These are phyloP conservation scores for Penicillium sp. DNA, from an alignment of 2,329 filamentous ascomycete genomes.

Conservation along the genomic window DNA sequence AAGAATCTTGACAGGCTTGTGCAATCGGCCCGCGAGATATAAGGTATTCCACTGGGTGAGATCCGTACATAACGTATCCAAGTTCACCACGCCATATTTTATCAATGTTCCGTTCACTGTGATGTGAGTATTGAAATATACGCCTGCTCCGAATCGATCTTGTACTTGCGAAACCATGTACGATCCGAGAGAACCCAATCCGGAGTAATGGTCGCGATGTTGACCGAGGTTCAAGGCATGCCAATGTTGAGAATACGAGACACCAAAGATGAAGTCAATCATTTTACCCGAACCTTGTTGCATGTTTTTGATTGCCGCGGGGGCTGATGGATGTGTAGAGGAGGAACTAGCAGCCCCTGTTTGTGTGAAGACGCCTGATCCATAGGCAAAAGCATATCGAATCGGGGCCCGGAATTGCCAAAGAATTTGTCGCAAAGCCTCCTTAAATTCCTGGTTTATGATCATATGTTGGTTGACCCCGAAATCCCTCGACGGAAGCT, in stretches of 20 bases:
- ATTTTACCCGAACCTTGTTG: conserved; percentile 91
- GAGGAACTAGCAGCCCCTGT: conserved; percentile 48
- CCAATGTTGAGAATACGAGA: conserved; percentile 94
- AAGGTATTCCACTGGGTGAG: conserved; percentile 90
- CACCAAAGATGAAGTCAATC: conserved; percentile 98
- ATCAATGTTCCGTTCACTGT: conserved; percentile 94
- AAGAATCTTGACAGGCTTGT: conserved; percentile 97
- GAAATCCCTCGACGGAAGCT: conserved; percentile 79
- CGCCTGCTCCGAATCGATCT: conserved; percentile 85
- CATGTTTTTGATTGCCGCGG: conserved; percentile 77
- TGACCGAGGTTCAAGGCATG: conserved; percentile 89
- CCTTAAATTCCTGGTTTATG: conserved; percentile 94
- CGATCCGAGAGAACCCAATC: conserved; percentile 79
- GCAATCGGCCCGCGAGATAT: conserved; percentile 92
- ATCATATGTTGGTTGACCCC: conserved; percentile 96
- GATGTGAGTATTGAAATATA: conserved; percentile 97
- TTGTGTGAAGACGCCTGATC: conserved; percentile 94
- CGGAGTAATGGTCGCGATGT: conserved; percentile 91
- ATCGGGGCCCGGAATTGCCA: conserved; percentile 94
- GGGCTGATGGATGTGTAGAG: conserved; percentile 75
- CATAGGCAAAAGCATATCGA: conserved; percentile 95
- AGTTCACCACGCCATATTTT: conserved; percentile 96
- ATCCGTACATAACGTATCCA: conserved; percentile 85
- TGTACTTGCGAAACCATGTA: conserved; percentile 83
- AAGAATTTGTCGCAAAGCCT: conserved; percentile 81